Percentiles rank a stretch among this genome's conserved stretches.
Evolutionary conservation across 2,329 filamentous ascomycete genomes (phyloP).

Genomic region (Colletotrichum echinochloae): DNA sequence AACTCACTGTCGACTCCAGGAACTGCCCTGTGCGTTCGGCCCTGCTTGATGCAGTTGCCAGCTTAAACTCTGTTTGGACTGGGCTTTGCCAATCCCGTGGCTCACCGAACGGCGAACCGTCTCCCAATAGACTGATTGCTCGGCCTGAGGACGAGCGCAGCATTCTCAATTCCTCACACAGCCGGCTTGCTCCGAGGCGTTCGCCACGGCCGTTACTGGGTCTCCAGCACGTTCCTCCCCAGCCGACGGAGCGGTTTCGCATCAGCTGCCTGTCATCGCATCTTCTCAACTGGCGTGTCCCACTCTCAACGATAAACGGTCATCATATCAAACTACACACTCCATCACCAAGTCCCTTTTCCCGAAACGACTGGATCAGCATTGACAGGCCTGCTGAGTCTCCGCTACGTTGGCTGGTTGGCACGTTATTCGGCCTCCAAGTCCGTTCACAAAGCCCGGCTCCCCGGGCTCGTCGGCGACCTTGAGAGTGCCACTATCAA

Average conservation of each 20-base stretch:
- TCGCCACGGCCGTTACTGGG: constrained; percentile 4
- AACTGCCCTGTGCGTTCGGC: constrained; percentile 36
- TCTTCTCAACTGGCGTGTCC: constrained; percentile 27
- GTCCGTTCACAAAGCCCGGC: constrained; percentile 29
- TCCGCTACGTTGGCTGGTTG: constrained; percentile 37
- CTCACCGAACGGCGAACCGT: constrained; percentile 13
- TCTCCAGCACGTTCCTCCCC: constrained; percentile 23
- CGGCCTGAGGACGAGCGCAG: constrained; percentile 31
- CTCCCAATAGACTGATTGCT: constrained; percentile 31
- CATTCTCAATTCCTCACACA: constrained; percentile 1
- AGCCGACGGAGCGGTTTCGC: constrained; percentile 18
- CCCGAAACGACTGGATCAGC: constrained; percentile 33
- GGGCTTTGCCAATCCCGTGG: constrained; percentile 9
- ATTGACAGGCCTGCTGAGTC: constrained; percentile 30
- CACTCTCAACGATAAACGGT: constrained; percentile 34
- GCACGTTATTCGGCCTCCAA: constrained; percentile 25
- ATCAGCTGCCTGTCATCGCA: constrained; percentile 13
- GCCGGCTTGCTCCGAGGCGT: background rate
- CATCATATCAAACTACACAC: constrained; percentile 27
- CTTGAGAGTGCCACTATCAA: constrained; percentile 37
- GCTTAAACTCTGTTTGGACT: constrained; percentile 1
- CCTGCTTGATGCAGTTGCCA: constrained; percentile 30
- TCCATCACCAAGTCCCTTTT: constrained; percentile 34
- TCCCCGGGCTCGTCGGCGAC: constrained; percentile 38
- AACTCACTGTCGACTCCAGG: constrained; percentile 28